Evolutionary conservation across 805 yeast genomes (phyloP).

Genomic region (Ogataea siamensis): DNA sequence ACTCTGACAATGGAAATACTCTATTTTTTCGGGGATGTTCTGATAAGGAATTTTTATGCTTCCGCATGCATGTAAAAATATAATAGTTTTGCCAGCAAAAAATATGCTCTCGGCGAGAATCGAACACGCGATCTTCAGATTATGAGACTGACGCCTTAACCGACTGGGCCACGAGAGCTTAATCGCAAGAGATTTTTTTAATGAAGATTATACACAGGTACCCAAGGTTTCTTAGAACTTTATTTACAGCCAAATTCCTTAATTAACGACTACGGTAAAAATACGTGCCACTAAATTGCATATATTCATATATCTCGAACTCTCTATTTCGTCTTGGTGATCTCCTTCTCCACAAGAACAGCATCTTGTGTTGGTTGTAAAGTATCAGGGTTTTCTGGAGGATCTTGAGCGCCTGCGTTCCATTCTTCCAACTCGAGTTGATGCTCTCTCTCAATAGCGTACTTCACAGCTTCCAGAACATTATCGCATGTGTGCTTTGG

Average conservation of each 20-base stretch:
- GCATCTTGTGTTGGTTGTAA: constrained; percentile 47
- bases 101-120: constrained; percentile 39
- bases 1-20: background rate
- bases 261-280: too few species aligned
- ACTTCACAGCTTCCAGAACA: constrained; percentile 79
- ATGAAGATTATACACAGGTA: background rate
- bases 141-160: constrained; percentile 42
- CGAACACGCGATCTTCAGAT: constrained; percentile 43
- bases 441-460: constrained; percentile 81
- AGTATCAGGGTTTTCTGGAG: constrained; percentile 15
- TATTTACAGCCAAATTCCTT: too few species aligned
- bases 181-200: background rate
- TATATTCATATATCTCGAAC: too few species aligned
- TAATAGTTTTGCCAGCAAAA: constrained; percentile 6
- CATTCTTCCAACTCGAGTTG: constrained; percentile 68
- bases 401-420: constrained; percentile 44
- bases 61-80: background rate
- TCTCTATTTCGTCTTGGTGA: constrained; percentile 10
- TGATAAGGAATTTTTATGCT: too few species aligned
- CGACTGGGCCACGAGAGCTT: constrained; percentile 40
- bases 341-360: constrained; percentile 45
- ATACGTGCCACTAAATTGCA: too few species aligned
- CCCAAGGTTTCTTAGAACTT: background rate
- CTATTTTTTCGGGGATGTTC: background rate
- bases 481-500: constrained; percentile 73